Evolutionary conservation across 331 rosid genomes (phyloP).

Genomic region (Rhamnella rubrinervis): DNA sequence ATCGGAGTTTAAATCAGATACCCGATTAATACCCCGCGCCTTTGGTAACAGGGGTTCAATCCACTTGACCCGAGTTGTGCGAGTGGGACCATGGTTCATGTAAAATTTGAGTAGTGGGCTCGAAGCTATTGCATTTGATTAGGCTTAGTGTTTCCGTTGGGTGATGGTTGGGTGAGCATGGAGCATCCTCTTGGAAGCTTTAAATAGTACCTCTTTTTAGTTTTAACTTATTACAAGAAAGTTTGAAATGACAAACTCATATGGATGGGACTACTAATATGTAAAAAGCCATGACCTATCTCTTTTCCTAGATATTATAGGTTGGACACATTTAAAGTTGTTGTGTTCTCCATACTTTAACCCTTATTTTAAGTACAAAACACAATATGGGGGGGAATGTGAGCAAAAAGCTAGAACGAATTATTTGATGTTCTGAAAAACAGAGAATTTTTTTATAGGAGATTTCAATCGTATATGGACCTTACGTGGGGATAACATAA

Average conservation of each 20-base stretch:
- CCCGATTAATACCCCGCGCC: too few relatives aligned
- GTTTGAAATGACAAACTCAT: slow-evolving; percentile 8
- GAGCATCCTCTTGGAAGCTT: background rate
- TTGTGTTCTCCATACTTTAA: background rate
- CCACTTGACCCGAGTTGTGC: too few relatives aligned
- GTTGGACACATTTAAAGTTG: background rate
- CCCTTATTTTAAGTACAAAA: background rate
- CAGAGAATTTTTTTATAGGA: too few relatives aligned
- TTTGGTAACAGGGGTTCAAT: too few relatives aligned
- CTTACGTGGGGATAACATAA: slow-evolving; percentile 4
- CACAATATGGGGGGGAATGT: background rate
- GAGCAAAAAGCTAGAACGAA: background rate
- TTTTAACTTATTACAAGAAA: background rate
- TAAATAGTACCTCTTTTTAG: background rate
- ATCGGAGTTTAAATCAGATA: too few relatives aligned
- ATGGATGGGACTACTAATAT: slow-evolving; percentile 1
- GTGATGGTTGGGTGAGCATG: background rate
- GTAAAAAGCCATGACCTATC: background rate
- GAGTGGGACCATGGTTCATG: too few relatives aligned
- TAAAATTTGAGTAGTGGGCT: too few relatives aligned
- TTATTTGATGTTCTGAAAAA: background rate
- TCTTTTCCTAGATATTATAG: background rate
- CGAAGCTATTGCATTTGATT: slow-evolving; percentile 29
- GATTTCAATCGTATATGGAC: slow-evolving; percentile 1
- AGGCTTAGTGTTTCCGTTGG: too few relatives aligned